Percentiles rank a stretch among this genome's conserved stretches.
Conservation (phyloP, 106 monocot genomes). For the Gastrodia elata region DNA sequence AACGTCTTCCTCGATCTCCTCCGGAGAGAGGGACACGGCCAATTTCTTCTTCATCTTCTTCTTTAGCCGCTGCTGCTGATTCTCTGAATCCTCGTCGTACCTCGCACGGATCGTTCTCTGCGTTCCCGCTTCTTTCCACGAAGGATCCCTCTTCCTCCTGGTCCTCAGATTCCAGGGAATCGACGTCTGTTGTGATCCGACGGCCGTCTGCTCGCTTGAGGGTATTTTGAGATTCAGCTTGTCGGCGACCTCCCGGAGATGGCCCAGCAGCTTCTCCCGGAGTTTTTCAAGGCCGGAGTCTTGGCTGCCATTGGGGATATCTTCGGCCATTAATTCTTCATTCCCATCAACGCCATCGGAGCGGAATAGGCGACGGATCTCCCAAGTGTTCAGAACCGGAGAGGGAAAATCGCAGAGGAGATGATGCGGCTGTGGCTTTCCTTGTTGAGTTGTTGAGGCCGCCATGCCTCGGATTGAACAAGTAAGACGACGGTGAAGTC, state of each 20-base stretch:
- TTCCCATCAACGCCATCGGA: constrained; percentile 19
- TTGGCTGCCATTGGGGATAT: background rate
- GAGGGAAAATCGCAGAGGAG: constrained; percentile 15
- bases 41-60: constrained; percentile 10
- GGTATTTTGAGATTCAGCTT: constrained; percentile 6
- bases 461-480: background rate
- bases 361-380: constrained; percentile 30
- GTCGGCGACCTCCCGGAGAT: constrained; percentile 27
- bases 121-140: background rate
- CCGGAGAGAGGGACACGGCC: constrained; percentile 26
- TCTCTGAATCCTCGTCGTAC: constrained; percentile 1
- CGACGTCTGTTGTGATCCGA: background rate
- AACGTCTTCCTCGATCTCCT: constrained; percentile 56
- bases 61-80: background rate
- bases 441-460: background rate
- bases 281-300: constrained; percentile 6
- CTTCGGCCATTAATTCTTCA: background rate
- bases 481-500: background rate
- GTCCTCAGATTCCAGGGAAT: constrained; percentile 44
- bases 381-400: constrained; percentile 38
- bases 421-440: background rate
- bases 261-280: constrained; percentile 18
- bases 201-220: background rate
- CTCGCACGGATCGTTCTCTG: constrained; percentile 12
- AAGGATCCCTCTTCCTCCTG: constrained; percentile 7